Percentiles rank a stretch among this genome's conserved stretches.
Conservation (phyloP, 1,139 yeast genomes). For the Sugiyamaella novakii region DNA sequence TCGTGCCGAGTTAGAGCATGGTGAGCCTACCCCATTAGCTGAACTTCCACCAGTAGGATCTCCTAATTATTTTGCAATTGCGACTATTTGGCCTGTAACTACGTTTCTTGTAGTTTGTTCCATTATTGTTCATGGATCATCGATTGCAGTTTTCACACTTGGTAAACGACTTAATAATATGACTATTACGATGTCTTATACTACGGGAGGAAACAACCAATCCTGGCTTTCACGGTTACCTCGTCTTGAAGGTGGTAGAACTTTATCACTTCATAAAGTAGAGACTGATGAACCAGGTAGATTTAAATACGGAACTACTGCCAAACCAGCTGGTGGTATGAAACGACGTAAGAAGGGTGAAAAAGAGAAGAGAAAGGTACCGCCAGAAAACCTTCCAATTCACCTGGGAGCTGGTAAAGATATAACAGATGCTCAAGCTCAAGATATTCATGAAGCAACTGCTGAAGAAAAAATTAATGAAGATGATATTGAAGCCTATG, state of each 20-base stretch:
- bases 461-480: slow-evolving; percentile 28
- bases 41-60: slow-evolving; percentile 55
- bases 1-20: slow-evolving; percentile 71
- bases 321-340: slow-evolving; percentile 83
- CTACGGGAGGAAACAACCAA: slow-evolving; percentile 68
- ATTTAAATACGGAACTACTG: slow-evolving; percentile 44
- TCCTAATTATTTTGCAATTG: slow-evolving; percentile 69
- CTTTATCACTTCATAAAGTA: slow-evolving; percentile 78
- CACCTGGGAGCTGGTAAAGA: slow-evolving; percentile 38
- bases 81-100: slow-evolving; percentile 86
- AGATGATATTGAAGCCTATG: slow-evolving; percentile 55
- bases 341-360: slow-evolving; percentile 47
- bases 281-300: slow-evolving; percentile 58
- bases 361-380: slow-evolving; percentile 40
- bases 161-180: slow-evolving; percentile 89
- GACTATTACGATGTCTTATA: slow-evolving; percentile 90
- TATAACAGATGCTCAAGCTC: slow-evolving; percentile 26
- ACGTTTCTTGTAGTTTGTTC: slow-evolving; percentile 84
- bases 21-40: slow-evolving; percentile 62
- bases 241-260: slow-evolving; percentile 65
- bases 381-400: slow-evolving; percentile 37
- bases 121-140: slow-evolving; percentile 92
- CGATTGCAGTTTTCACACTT: slow-evolving; percentile 88
- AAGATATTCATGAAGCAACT: slow-evolving; percentile 25
- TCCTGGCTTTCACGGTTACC: slow-evolving; percentile 90